These are phyloP conservation scores for Penicillium atrosanguineum DNA, from an alignment of 495 filamentous ascomycete genomes.

Conservation along the genomic window DNA sequence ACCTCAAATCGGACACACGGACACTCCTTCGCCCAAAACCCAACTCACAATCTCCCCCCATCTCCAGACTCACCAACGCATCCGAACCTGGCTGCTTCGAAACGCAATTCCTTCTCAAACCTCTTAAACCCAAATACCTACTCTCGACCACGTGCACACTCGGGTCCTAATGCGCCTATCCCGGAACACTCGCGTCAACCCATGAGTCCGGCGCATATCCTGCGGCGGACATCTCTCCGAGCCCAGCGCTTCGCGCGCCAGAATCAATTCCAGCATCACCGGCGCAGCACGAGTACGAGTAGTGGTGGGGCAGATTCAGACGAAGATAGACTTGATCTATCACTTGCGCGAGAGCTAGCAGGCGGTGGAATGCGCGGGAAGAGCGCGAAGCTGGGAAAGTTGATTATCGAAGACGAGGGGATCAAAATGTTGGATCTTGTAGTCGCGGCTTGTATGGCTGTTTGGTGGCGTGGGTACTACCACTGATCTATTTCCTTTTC, in stretches of 20 bases:
- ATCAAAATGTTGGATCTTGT: conserved; percentile 94
- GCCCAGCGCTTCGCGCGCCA: conserved; percentile 22
- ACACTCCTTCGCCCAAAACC: conserved; percentile 27
- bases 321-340: conserved; percentile 61
- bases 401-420: conserved; percentile 87
- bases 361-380: conserved; percentile 82
- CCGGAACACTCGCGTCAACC: background rate
- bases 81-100: conserved; percentile 17
- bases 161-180: conserved; percentile 15
- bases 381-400: conserved; percentile 87
- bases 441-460: conserved; percentile 83
- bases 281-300: conserved; percentile 28
- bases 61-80: conserved; percentile 4
- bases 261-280: conserved; percentile 12
- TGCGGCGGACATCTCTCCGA: conserved; percentile 22
- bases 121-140: conserved; percentile 35
- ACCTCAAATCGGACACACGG: conserved; percentile 22
- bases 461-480: conserved; percentile 93
- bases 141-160: conserved; percentile 29
- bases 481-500: conserved; percentile 24
- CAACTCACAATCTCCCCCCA: conserved; percentile 11
- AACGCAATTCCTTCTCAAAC: conserved; percentile 33
- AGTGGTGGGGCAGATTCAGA: conserved; percentile 25
- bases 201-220: conserved; percentile 11
- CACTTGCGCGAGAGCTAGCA: conserved; percentile 70